A percentile compares a stretch with the other conserved stretches of the same genome.
Conservation (phyloP, 2,329 filamentous ascomycete species). For the Phoma herbarum region DNA sequence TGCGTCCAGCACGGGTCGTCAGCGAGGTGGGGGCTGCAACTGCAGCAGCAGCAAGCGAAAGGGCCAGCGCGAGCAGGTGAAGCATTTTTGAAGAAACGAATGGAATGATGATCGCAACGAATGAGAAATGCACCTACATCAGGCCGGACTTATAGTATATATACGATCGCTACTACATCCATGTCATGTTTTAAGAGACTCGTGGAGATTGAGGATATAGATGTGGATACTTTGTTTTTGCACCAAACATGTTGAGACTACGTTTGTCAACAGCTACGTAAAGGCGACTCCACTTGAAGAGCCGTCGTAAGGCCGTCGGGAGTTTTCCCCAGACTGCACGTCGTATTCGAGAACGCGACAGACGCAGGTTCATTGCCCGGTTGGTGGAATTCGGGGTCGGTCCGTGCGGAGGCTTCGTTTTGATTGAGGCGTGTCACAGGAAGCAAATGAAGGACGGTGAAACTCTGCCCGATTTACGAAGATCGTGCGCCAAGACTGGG, state of each 20-base stretch:
- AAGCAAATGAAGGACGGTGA: constrained; percentile 30
- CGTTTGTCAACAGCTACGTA: not conserved
- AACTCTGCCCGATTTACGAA: constrained; percentile 5
- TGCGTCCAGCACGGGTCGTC: constrained; percentile 47
- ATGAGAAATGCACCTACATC: not conserved
- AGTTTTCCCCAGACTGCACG: constrained; percentile 5
- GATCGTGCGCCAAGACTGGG: constrained; percentile 9
- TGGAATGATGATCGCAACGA: not conserved
- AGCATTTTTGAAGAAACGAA: constrained; percentile 26
- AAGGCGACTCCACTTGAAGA: not conserved
- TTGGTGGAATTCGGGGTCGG: constrained; percentile 17
- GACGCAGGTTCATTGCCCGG: not conserved
- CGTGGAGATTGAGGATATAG: constrained; percentile 1
- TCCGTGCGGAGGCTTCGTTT: constrained; percentile 14
- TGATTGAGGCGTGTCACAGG: constrained; percentile 27
- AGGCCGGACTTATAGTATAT: constrained; percentile 1
- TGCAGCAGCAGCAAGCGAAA: constrained; percentile 33
- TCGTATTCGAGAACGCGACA: not conserved
- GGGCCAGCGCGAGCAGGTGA: constrained; percentile 27
- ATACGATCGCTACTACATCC: constrained; percentile 2
- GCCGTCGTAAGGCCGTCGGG: not conserved
- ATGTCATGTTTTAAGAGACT: not conserved
- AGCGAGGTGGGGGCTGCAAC: constrained; percentile 34
- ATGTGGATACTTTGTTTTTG: constrained; percentile 14
- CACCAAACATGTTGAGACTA: constrained; percentile 13